These are phyloP conservation scores for Scutellaria minor DNA, from an alignment of 257 asterid species.

Conservation along the genomic window DNA sequence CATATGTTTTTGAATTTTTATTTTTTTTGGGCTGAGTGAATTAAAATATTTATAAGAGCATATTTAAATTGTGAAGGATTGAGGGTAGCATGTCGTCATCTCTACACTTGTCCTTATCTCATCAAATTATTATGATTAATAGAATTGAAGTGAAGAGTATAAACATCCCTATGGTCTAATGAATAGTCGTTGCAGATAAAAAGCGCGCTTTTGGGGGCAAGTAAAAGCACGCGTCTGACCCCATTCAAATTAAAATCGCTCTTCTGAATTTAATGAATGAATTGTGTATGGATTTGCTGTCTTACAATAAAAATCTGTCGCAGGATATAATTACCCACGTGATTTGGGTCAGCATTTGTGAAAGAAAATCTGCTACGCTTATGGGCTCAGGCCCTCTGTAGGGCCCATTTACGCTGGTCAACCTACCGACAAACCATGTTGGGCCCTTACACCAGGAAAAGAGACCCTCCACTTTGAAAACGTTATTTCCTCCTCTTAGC, in stretches of 20 bases:
- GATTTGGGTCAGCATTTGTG: constrained; percentile 32
- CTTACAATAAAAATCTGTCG: neutral
- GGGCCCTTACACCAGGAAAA: constrained; percentile 20
- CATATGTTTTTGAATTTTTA: too few relatives aligned
- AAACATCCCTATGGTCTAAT: neutral
- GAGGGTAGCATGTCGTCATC: too few relatives aligned
- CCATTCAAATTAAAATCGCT: constrained; percentile 25
- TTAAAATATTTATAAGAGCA: too few relatives aligned
- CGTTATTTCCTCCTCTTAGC: neutral
- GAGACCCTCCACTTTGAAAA: neutral
- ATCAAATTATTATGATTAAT: neutral
- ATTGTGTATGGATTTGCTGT: constrained; percentile 32
- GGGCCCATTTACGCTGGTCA: constrained; percentile 19
- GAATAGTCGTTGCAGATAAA: neutral
- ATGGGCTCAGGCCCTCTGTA: constrained; percentile 17
- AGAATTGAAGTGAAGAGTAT: neutral
- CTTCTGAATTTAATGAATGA: neutral
- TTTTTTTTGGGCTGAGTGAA: too few relatives aligned
- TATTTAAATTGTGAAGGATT: too few relatives aligned
- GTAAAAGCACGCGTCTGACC: constrained; percentile 28
- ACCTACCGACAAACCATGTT: constrained; percentile 32
- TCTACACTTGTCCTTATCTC: too few relatives aligned
- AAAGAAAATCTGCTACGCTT: neutral
- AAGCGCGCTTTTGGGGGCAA: constrained; percentile 13
- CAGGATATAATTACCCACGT: constrained; percentile 30